Evolutionary conservation across 2,329 filamentous ascomycete genomes (phyloP).

Genomic region (Lasiodiplodia sp.): DNA sequence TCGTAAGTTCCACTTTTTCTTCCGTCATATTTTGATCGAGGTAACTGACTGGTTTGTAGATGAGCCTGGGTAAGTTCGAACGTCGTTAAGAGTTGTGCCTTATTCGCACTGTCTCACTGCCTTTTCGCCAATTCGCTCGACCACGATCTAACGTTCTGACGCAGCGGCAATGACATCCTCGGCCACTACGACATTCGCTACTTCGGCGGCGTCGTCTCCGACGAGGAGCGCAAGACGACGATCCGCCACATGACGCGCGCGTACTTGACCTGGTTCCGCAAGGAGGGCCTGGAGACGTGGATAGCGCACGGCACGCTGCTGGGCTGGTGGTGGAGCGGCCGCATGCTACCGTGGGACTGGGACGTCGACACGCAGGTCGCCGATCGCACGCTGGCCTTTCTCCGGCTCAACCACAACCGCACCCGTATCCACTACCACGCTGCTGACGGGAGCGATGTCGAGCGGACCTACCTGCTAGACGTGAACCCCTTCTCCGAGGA

Average conservation of each 20-base stretch:
- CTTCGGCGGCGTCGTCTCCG: constrained; percentile 68
- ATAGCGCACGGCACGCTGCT: constrained; percentile 84
- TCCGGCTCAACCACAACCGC: constrained; percentile 72
- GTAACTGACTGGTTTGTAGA: constrained; percentile 9
- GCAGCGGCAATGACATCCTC: constrained; percentile 58
- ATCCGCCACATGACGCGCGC: constrained; percentile 75
- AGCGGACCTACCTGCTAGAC: constrained; percentile 73
- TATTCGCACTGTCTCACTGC: neutral
- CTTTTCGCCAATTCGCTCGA: no score
- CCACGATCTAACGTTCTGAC: neutral
- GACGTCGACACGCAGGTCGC: constrained; percentile 84
- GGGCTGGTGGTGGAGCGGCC: constrained; percentile 88
- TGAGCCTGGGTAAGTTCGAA: constrained; percentile 27
- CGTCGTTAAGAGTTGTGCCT: no score
- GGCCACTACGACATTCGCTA: constrained; percentile 79
- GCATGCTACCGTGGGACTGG: constrained; percentile 83
- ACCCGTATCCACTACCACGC: constrained; percentile 61
- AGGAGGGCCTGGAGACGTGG: constrained; percentile 78
- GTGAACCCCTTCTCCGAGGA: constrained; percentile 75
- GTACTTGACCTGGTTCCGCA: constrained; percentile 72
- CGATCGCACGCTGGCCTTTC: constrained; percentile 68
- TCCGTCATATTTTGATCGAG: neutral
- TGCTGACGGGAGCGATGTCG: constrained; percentile 43
- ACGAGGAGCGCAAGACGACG: constrained; percentile 70
- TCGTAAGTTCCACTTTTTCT: constrained; percentile 19